A percentile compares a stretch with the other conserved stretches of the same genome.
Evolutionary conservation across 176 grass and related monocot genomes (phyloP).

Genomic region (Avena sativa): DNA sequence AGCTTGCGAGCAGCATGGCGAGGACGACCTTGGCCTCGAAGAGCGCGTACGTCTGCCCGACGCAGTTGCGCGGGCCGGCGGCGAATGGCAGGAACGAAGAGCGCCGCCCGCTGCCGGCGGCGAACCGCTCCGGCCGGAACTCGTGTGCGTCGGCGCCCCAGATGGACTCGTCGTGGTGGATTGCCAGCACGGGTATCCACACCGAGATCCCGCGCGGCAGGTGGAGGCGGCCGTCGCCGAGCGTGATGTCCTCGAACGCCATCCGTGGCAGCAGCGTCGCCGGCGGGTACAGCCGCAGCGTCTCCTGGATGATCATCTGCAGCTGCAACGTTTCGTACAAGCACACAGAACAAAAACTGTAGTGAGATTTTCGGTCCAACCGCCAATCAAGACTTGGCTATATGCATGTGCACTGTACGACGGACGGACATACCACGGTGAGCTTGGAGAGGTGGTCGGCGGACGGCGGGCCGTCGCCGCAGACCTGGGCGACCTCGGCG

Average conservation of each 20-base stretch:
- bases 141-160: constrained; percentile 81
- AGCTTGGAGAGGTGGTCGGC: constrained; percentile 83
- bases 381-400: background rate
- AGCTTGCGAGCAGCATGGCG: constrained; percentile 70
- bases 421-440: constrained; percentile 54
- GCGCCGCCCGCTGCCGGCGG: constrained; percentile 44
- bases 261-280: constrained; percentile 85
- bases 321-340: constrained; percentile 53
- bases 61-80: constrained; percentile 82
- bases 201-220: constrained; percentile 78
- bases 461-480: constrained; percentile 59
- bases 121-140: constrained; percentile 79
- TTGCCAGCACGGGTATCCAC: constrained; percentile 93
- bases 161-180: constrained; percentile 80
- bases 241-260: constrained; percentile 80
- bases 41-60: constrained; percentile 78
- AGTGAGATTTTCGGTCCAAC: background rate
- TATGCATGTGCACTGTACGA: background rate
- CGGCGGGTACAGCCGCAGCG: constrained; percentile 75
- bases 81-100: constrained; percentile 84
- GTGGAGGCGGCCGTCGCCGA: constrained; percentile 56
- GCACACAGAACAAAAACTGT: background rate
- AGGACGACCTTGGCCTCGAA: constrained; percentile 87
- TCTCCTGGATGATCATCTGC: constrained; percentile 94
- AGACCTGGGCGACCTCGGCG: constrained; percentile 69